Percentiles rank a stretch among this genome's conserved stretches.
Evolutionary conservation across 306 rosid species (phyloP).

Genomic region (Abrus pulchellus): DNA sequence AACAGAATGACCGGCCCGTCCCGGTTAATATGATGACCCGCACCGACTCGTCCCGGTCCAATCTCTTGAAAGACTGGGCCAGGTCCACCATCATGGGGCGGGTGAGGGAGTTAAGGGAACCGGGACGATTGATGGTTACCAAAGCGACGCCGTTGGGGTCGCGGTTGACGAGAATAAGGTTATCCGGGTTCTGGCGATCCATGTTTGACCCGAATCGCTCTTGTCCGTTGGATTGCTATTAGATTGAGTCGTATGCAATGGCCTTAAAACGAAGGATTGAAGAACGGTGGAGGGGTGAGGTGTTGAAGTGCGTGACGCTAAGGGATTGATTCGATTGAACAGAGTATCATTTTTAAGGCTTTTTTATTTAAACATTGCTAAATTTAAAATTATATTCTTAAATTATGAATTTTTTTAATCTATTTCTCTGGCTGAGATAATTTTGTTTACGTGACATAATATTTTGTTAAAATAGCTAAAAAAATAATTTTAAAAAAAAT

Average conservation of each 20-base stretch:
- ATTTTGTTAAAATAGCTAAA: too few species aligned
- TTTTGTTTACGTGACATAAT: too few species aligned
- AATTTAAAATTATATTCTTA: too few species aligned
- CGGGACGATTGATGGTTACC: slow-evolving; percentile 86
- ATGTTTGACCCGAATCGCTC: slow-evolving; percentile 32
- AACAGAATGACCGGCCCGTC: slow-evolving; percentile 88
- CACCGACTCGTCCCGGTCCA: slow-evolving; percentile 70
- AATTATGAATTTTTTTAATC: too few species aligned
- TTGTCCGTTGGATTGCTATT: too few species aligned
- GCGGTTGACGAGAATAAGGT: slow-evolving; percentile 64
- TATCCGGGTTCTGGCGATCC: slow-evolving; percentile 58
- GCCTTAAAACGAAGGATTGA: neutral
- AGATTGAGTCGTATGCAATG: too few species aligned
- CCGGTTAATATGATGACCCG: slow-evolving; percentile 81
- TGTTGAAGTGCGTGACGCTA: too few species aligned
- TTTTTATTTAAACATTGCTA: too few species aligned
- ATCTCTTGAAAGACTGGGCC: slow-evolving; percentile 71
- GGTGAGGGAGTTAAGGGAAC: slow-evolving; percentile 81
- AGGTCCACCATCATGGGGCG: slow-evolving; percentile 77
- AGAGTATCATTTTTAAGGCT: too few species aligned
- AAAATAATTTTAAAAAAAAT: too few species aligned
- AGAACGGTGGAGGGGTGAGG: neutral
- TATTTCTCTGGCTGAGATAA: too few species aligned
- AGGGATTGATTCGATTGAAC: too few species aligned
- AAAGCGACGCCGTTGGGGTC: slow-evolving; percentile 71